Evolutionary conservation across 1,284 basidiomycete genomes (phyloP).

Genomic region (Neolentinus lepideus): DNA sequence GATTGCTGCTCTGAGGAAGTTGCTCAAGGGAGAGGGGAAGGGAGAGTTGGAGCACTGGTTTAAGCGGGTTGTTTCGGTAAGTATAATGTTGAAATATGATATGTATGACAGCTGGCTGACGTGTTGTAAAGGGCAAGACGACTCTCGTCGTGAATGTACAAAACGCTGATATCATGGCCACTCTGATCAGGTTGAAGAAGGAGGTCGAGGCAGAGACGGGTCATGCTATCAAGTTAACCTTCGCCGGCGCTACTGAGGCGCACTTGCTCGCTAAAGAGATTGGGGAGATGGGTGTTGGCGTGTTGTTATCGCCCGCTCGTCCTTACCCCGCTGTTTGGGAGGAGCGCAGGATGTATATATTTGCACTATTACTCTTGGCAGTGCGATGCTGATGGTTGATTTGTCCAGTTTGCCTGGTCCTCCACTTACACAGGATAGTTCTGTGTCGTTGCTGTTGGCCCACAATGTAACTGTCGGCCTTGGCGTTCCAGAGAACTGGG

Average conservation of each 20-base stretch:
- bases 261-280: constrained; percentile 70
- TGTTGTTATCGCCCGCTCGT: constrained; percentile 57
- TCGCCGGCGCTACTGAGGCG: constrained; percentile 70
- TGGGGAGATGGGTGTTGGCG: constrained; percentile 57
- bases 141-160: constrained; percentile 63
- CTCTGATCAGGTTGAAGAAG: constrained; percentile 62
- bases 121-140: constrained; percentile 29
- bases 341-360: constrained; percentile 49
- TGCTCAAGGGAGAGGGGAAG: constrained; percentile 39
- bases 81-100: constrained; percentile 6
- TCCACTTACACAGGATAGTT: constrained; percentile 53
- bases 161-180: constrained; percentile 69
- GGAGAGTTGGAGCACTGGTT: constrained; percentile 40
- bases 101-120: neutral
- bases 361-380: neutral
- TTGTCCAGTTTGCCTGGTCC: constrained; percentile 53
- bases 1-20: constrained; percentile 58
- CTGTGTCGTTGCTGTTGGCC: constrained; percentile 43
- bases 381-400: constrained; percentile 20
- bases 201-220: constrained; percentile 57
- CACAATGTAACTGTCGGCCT: constrained; percentile 67
- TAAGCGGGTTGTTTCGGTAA: constrained; percentile 45
- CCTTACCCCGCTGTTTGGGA: constrained; percentile 69
- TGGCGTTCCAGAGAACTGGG: constrained; percentile 54
- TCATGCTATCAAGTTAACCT: constrained; percentile 48